These are phyloP conservation scores for Cladosporium sp. DNA, from an alignment of 2,329 filamentous ascomycete genomes.

Conservation along the genomic window DNA sequence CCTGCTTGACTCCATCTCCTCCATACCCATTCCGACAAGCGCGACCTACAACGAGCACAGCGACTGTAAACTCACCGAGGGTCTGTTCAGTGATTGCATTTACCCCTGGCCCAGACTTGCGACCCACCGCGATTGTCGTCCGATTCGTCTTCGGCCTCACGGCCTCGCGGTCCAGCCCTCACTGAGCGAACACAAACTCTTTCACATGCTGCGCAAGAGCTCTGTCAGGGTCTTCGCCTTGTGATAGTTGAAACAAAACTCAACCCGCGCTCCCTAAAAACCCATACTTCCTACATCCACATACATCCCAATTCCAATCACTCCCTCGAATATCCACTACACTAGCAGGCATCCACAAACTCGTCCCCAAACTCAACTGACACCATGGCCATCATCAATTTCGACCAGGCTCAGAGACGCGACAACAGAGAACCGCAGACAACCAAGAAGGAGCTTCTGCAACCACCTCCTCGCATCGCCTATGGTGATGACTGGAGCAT, in stretches of 20 bases:
- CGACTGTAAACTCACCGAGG: too few species aligned
- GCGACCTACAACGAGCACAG: too few species aligned
- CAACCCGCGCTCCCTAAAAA: background rate
- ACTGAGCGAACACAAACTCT: background rate
- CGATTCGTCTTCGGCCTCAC: background rate
- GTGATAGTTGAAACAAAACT: background rate
- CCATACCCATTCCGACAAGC: too few species aligned
- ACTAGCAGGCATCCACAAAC: background rate
- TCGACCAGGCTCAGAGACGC: background rate
- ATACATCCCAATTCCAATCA: background rate
- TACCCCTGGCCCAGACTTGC: too few species aligned
- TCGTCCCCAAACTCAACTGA: background rate
- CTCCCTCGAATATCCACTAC: too few species aligned
- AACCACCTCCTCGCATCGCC: background rate
- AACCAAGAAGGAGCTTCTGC: background rate
- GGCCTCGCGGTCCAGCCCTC: background rate
- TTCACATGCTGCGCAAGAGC: background rate
- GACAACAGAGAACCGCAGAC: background rate
- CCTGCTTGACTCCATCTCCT: too few species aligned
- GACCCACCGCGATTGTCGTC: background rate
- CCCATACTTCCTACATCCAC: background rate
- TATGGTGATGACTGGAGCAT: background rate
- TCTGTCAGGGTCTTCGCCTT: background rate
- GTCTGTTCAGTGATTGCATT: too few species aligned
- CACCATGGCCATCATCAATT: background rate